Percentiles rank a stretch among this genome's conserved stretches.
These are phyloP conservation scores for Aspergillus neotritici DNA, from an alignment of 2,329 filamentous ascomycete genomes.

Conservation along the genomic window DNA sequence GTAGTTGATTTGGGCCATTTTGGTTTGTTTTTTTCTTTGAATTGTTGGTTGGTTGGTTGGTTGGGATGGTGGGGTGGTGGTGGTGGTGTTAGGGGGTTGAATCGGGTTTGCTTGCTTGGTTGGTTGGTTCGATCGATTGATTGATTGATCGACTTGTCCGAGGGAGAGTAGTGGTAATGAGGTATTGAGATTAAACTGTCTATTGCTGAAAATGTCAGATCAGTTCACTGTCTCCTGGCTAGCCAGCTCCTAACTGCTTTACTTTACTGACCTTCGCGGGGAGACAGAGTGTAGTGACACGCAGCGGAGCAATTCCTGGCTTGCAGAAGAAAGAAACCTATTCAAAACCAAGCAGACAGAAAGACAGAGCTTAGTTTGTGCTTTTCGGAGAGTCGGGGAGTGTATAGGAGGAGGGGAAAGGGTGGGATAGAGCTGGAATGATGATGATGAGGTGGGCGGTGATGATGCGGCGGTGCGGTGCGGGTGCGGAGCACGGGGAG, in stretches of 20 bases:
- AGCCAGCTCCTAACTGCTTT: too few species aligned
- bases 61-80: neutral
- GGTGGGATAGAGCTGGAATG: neutral
- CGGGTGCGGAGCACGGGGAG: slow-evolving; percentile 3
- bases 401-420: neutral
- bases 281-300: too few species aligned
- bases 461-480: slow-evolving; percentile 9
- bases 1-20: slow-evolving; percentile 53
- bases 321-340: too few species aligned
- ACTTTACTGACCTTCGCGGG: too few species aligned
- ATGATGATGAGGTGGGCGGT: slow-evolving; percentile 1
- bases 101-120: neutral
- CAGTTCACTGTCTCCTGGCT: too few species aligned
- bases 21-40: slow-evolving; percentile 8
- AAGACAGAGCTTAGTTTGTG: too few species aligned
- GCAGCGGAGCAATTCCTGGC: too few species aligned
- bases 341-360: too few species aligned
- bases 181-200: slow-evolving; percentile 1
- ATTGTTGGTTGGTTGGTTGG: neutral
- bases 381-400: too few species aligned
- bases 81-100: neutral
- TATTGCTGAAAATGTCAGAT: neutral
- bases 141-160: neutral
- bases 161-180: neutral
- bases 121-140: neutral